Evolutionary conservation across 2,329 filamentous ascomycete species (phyloP), one percentile per base, ranked within the genome.

Genomic region (Colletotrichum falcatum): DNA sequence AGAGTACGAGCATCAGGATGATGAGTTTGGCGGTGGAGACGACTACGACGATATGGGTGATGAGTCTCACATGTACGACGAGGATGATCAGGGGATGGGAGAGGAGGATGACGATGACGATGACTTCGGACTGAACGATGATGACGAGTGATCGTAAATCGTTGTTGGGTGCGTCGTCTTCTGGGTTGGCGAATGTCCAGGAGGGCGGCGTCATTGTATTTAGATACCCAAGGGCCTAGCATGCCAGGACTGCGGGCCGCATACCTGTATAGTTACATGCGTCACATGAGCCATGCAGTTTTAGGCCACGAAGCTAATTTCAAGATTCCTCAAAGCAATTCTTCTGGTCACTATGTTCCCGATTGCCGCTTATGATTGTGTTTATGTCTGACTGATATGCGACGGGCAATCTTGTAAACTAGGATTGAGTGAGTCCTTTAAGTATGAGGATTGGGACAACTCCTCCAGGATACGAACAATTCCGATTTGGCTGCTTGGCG

Each of bases 21-120:
- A 80, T 23, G 78, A 81, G 12, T 80, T 63, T 12, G 68, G 67
- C 8, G 67, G 79, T 5, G 78, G 79, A 5, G 79, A 76, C 1
- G 80, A 82, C 37, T 79, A 82, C 42, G 79, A 77, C 11, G 75
- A 77, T 35, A 77, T 76, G 49, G 79, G 74, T 26, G 77, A 76
- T n/a, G 78, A 74, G 39, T 78, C 71, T 14, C 69, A 71, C 54
- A 44, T 70, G 66, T 71, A 71, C 56, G 69, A 71, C 28, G 69
- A 71, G 26, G 69, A 71, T 14, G 66, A 70, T 28, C 66, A 70
- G 55, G 69, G 61, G 28, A 51, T 71, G 60, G 60, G 35, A 18
- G 69, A 71, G 2, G 65, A 71, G 12, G 69, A 71, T 20, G 65
- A 67, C 26, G 65, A 39, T 7, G 61, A 71, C 48, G 66, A 71